These are phyloP conservation scores for Scleromitrula shiraiana DNA, from an alignment of 2,329 filamentous ascomycete genomes.

Conservation along the genomic window DNA sequence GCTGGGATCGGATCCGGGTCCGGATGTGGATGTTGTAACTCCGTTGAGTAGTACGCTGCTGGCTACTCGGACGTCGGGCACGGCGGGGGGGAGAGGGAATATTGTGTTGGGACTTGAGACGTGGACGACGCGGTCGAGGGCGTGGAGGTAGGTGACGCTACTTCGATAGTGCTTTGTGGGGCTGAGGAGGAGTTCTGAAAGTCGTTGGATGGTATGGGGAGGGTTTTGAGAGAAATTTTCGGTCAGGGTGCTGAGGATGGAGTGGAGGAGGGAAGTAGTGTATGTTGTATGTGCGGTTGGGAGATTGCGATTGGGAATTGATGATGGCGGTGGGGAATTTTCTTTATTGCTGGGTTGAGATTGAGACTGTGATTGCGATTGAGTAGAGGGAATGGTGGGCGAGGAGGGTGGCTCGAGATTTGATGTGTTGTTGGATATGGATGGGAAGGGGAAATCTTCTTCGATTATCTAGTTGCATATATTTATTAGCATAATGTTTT, in stretches of 20 bases:
- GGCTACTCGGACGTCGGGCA: constrained; percentile 49
- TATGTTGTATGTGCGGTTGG: constrained; percentile 35
- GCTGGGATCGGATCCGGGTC: no score
- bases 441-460: constrained; percentile 61
- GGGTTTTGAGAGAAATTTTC: constrained; percentile 65
- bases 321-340: constrained; percentile 40
- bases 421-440: constrained; percentile 36
- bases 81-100: constrained; percentile 71
- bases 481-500: not conserved
- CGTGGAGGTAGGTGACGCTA: constrained; percentile 78
- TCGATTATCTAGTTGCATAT: constrained; percentile 55
- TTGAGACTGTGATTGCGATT: constrained; percentile 35
- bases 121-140: constrained; percentile 81
- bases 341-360: constrained; percentile 16
- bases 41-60: constrained; percentile 51
- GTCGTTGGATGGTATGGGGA: constrained; percentile 86
- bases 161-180: constrained; percentile 75
- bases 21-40: no score
- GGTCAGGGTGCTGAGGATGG: constrained; percentile 53
- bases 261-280: constrained; percentile 52
- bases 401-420: constrained; percentile 40
- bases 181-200: constrained; percentile 74
- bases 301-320: constrained; percentile 30
- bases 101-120: constrained; percentile 75
- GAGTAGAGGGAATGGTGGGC: constrained; percentile 45